These are phyloP conservation scores for Lipomyces yamadae DNA, from an alignment of 805 yeast genomes.

Conservation along the genomic window DNA sequence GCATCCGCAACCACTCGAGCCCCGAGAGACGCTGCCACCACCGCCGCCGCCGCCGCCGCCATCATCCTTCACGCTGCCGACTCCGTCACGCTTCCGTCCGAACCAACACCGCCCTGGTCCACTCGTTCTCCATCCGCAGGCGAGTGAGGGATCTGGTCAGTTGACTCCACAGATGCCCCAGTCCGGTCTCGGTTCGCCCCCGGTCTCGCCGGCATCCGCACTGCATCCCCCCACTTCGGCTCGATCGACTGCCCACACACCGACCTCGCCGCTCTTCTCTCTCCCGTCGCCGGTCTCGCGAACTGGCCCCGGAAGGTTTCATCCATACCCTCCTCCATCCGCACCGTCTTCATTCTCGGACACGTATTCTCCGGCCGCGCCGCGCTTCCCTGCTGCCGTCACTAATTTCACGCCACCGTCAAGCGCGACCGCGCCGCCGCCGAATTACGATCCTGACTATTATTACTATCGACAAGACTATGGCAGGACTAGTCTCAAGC, in stretches of 20 bases:
- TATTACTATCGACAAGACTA: not conserved
- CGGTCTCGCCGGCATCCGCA: slow-evolving; percentile 15
- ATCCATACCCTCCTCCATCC: slow-evolving; percentile 3
- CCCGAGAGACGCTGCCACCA: slow-evolving; percentile 19
- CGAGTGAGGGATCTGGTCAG: slow-evolving; percentile 6
- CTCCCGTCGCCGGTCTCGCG: slow-evolving; percentile 16
- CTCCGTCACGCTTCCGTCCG: slow-evolving; percentile 34
- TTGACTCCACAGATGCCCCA: slow-evolving; percentile 10
- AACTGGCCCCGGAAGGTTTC: not conserved
- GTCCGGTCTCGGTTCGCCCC: slow-evolving; percentile 21
- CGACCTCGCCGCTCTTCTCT: slow-evolving; percentile 20
- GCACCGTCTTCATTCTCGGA: not conserved
- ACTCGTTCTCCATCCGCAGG: slow-evolving; percentile 25
- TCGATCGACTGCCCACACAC: slow-evolving; percentile 8
- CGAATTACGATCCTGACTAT: slow-evolving; percentile 9
- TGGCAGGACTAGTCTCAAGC: not conserved
- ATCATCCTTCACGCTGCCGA: slow-evolving; percentile 21
- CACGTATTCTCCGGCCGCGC: slow-evolving; percentile 15
- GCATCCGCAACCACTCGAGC: slow-evolving; percentile 4
- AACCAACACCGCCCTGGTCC: slow-evolving; percentile 35
- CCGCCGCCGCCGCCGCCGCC: slow-evolving; percentile 25
- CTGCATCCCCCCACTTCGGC: slow-evolving; percentile 10
- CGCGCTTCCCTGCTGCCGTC: slow-evolving; percentile 3
- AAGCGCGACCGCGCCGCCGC: slow-evolving; percentile 15
- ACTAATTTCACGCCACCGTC: slow-evolving; percentile 19